Evolutionary conservation across 1,284 basidiomycete genomes (phyloP), one percentile per base, ranked within the genome.

Genomic region (Papiliotrema flavescens): DNA sequence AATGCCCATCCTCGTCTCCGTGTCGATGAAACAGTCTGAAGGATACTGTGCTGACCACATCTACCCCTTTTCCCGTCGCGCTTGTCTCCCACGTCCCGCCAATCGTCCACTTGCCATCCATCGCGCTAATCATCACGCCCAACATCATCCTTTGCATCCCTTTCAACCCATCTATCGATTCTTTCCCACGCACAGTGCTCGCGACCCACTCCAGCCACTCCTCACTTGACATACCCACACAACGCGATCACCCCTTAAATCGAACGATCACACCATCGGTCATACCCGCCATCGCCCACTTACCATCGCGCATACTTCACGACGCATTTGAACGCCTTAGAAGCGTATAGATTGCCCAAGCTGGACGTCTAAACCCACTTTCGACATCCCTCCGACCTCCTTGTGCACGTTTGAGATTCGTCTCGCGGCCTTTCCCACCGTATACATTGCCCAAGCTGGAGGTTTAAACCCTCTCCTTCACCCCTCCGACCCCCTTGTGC

Each of bases 181-280:
- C 44, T 15, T 9, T 42, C 53, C n/a, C n/a, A n/a, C n/a, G n/a
- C 53, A 58, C 75, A 90, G 87, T 82, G 84, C 88, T 92, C 90
- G 89, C 89, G 90, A 91, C 90, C 89, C 90, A 90, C 87, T 85
- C 82, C 87, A 86, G 87, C n/a, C n/a, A n/a, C n/a, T n/a, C n/a
- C n/a, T n/a, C n/a, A n/a, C n/a, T n/a, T n/a, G n/a, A n/a, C n/a
- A n/a, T n/a, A n/a, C n/a, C n/a, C n/a, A n/a, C n/a, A n/a, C n/a
- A n/a, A n/a, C n/a, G n/a, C n/a, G n/a, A n/a, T n/a, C n/a, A n/a
- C n/a, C n/a, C n/a, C n/a, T n/a, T n/a, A n/a, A n/a, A n/a, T n/a
- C n/a, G n/a, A n/a, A n/a, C n/a, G n/a, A n/a, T n/a, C n/a, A n/a
- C n/a, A n/a, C n/a, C n/a, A n/a, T n/a, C n/a, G n/a, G n/a, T n/a